phyloP scores from a whole-genome alignment of 1,139 yeast species.

The Tardiomyces depauwii region DNA sequence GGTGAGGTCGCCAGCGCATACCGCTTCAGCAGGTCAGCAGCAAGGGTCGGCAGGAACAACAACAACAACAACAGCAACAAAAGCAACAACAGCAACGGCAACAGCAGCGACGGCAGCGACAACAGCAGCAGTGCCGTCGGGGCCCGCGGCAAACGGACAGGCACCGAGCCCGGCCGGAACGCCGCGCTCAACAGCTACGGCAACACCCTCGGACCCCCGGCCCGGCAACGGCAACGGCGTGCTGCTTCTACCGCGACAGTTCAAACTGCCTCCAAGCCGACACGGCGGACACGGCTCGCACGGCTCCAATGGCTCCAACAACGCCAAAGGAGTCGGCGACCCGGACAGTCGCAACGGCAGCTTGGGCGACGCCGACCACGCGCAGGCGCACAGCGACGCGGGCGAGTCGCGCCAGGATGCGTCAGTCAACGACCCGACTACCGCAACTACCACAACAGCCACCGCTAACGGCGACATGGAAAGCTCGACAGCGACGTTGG shows the following conservation, averaged over 20 bases:
- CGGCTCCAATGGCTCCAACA: conserved; percentile 4
- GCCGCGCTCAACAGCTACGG: not conserved
- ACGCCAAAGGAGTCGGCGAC: not conserved
- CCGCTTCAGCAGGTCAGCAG: no score
- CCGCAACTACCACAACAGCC: not conserved
- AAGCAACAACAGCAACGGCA: no score
- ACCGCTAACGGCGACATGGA: not conserved
- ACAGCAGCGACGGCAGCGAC: no score
- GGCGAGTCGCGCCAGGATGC: not conserved
- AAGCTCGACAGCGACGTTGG: no score
- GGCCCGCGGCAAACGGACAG: not conserved
- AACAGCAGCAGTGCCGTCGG: no score
- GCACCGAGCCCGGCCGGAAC: not conserved
- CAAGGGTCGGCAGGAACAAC: no score
- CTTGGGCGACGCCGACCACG: not conserved
- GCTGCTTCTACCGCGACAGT: conserved; percentile 19
- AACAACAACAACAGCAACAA: no score
- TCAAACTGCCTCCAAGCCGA: conserved; percentile 3
- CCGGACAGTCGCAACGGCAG: not conserved
- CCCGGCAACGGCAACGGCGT: conserved; percentile 18
- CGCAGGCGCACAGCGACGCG: not conserved
- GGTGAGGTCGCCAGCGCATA: no score
- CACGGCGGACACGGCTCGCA: not conserved
- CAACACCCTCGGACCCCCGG: not conserved
- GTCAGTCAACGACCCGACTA: not conserved